phyloP scores from a whole-genome alignment of 805 yeast genomes.

The Candida namnaoensis region DNA sequence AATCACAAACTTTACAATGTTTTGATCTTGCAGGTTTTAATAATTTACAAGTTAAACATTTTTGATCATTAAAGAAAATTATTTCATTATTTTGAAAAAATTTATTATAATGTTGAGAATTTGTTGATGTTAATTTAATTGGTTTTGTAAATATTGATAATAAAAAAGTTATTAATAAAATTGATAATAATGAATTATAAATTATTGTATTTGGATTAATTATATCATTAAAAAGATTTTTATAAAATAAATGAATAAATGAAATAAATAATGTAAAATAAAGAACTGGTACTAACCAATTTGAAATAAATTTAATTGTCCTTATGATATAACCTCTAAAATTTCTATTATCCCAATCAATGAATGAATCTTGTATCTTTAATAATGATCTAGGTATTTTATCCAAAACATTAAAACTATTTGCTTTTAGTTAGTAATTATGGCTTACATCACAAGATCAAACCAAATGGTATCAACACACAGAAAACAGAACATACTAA shows the following conservation, averaged over 20 bases:
- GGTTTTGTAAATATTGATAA: constrained; percentile 9
- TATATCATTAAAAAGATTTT: constrained; percentile 4
- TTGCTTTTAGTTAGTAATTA: no score
- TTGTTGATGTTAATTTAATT: not conserved
- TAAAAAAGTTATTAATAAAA: constrained; percentile 5
- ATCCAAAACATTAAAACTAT: no score
- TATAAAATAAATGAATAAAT: constrained; percentile 9
- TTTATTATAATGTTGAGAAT: not conserved
- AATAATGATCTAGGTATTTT: no score
- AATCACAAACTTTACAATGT: constrained; percentile 64
- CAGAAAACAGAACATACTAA: no score
- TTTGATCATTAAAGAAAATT: constrained; percentile 9
- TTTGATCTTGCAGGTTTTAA: constrained; percentile 66
- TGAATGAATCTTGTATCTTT: no score
- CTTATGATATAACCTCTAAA: constrained; percentile 10
- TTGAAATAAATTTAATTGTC: not conserved
- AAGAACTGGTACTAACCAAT: constrained; percentile 14
- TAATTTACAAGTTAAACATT: constrained; percentile 49
- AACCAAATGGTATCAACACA: no score
- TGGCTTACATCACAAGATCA: no score
- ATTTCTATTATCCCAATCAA: constrained; percentile 2
- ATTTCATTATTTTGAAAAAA: constrained; percentile 9
- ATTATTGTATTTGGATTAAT: constrained; percentile 7
- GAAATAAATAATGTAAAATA: constrained; percentile 7
- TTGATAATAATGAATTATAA: constrained; percentile 5